Base-by-base conservation (phyloP, 1,139 yeast species). In the Pichia sp. region DNA sequence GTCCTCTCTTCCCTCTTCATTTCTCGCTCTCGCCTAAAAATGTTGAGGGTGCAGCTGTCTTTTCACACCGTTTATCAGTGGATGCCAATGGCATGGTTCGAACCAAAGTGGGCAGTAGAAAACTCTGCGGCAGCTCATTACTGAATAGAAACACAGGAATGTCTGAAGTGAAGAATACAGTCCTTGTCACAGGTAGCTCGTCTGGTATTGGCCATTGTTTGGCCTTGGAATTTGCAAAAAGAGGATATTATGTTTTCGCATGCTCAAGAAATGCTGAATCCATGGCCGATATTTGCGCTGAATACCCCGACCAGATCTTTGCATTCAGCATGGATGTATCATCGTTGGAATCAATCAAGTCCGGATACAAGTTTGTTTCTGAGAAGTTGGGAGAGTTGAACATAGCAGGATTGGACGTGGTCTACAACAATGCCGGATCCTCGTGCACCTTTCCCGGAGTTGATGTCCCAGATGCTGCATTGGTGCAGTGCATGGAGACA, bases 121-220 rank as follows among this genome's bases (percentile, higher is more conserved):
- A 19, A 3, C 23, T 19, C 23, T 19, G 23, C 23, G 23, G 23
- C 23, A 19, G 23, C 3, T 19, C 23, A 19, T 11, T 31, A 5
- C 5, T 16, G 8, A 40, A 15, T 26, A 23, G 8, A 23, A 10
- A 31, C 31, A 26, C 23, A 34, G 32, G 13, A 40, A 47, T 45
- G 47, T 8, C 47, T 10, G 26, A 36, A 23, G 45, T 15, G 15
- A 40, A 15, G 23, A 51, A 51, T 42, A 60, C 66, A 15, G 90
- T 83, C 1, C 72, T 86, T 46, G 79, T 88, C 36, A 88, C 95
- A 0, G 96, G 95, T 8, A 88, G 89, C 16, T 85, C 93, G 0
- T 84, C 92, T 0, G 96, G 95, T 10, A 88, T 88, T 60, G 96
- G 95, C 4, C 80, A 73, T 65, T 81, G 83, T 16, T 72, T 85